These are phyloP conservation scores for Chalciporus sp. DNA, from an alignment of 1,284 basidiomycete genomes.

Conservation along the genomic window DNA sequence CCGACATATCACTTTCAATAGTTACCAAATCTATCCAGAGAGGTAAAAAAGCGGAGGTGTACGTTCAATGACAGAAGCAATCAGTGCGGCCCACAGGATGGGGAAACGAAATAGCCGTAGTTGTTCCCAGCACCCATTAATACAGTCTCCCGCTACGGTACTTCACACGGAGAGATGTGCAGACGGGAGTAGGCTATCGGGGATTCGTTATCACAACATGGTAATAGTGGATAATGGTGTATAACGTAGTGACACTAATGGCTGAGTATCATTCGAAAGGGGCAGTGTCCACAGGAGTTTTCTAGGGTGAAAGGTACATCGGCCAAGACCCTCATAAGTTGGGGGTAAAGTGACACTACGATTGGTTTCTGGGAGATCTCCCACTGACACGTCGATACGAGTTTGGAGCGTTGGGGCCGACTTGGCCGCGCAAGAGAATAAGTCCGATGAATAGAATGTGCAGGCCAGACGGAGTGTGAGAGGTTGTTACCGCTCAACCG, in stretches of 20 bases:
- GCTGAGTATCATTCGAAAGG: slow-evolving; percentile 3
- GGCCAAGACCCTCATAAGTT: slow-evolving; percentile 22
- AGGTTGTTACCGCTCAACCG: slow-evolving; percentile 5
- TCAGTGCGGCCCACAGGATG: slow-evolving; percentile 8
- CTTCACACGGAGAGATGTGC: slow-evolving; percentile 14
- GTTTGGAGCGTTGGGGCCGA: slow-evolving; percentile 17
- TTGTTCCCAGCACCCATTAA: slow-evolving; percentile 15
- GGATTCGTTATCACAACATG: neutral
- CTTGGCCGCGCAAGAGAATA: slow-evolving; percentile 20
- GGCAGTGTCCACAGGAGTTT: slow-evolving; percentile 31
- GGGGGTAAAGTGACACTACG: slow-evolving; percentile 15
- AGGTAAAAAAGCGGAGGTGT: slow-evolving; percentile 13
- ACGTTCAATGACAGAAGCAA: slow-evolving; percentile 6
- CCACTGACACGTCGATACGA: slow-evolving; percentile 19
- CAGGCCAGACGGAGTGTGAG: slow-evolving; percentile 25
- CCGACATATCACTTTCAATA: slow-evolving; percentile 6
- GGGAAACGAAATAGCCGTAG: slow-evolving; percentile 17
- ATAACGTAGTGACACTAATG: slow-evolving; percentile 11
- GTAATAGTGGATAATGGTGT: slow-evolving; percentile 18
- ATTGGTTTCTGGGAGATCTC: slow-evolving; percentile 27
- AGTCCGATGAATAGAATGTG: slow-evolving; percentile 16
- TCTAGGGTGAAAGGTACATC: slow-evolving; percentile 15
- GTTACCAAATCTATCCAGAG: slow-evolving; percentile 18
- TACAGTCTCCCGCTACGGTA: neutral
- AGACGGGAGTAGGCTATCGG: neutral